A percentile compares a stretch with the other conserved stretches of the same genome.
Evolutionary conservation across 2,329 filamentous ascomycete genomes (phyloP).

Genomic region (Aspergillus ibericus): DNA sequence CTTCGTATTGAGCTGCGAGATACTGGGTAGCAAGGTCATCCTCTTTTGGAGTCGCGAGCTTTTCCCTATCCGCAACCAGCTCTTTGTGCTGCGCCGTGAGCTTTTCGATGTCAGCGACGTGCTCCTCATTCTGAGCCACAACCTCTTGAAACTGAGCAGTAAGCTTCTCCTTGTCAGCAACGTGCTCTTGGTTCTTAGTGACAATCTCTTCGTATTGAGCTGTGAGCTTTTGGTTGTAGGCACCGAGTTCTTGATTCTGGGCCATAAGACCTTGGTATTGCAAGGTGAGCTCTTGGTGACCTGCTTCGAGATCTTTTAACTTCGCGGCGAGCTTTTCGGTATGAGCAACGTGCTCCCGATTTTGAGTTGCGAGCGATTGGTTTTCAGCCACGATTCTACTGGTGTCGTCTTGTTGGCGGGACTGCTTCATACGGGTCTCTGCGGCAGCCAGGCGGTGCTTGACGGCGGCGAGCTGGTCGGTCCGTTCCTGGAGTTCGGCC

Average conservation of each 20-base stretch:
- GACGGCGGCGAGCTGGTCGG: slow-evolving; percentile 4
- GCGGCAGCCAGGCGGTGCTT: slow-evolving; percentile 7
- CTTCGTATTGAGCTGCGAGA: too few species aligned
- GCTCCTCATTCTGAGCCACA: too few species aligned
- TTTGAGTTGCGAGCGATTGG: background rate
- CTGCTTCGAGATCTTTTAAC: too few species aligned
- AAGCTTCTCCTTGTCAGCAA: too few species aligned
- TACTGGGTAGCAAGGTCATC: too few species aligned
- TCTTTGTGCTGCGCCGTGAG: too few species aligned
- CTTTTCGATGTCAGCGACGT: too few species aligned
- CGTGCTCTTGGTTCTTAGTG: too few species aligned
- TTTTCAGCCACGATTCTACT: background rate
- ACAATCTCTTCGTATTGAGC: background rate
- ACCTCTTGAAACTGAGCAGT: too few species aligned
- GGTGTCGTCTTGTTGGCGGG: background rate
- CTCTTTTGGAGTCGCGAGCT: too few species aligned
- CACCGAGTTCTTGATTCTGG: background rate
- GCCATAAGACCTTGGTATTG: background rate
- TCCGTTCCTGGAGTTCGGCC: slow-evolving; percentile 6
- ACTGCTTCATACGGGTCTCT: background rate
- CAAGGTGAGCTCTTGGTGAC: too few species aligned
- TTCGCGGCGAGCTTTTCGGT: background rate
- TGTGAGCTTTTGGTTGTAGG: background rate
- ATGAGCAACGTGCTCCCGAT: background rate
- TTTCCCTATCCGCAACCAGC: too few species aligned